A percentile compares a stretch with the other conserved stretches of the same genome.
Evolutionary conservation across 345 rosid genomes (phyloP).

Genomic region (Salix koriyanagi): DNA sequence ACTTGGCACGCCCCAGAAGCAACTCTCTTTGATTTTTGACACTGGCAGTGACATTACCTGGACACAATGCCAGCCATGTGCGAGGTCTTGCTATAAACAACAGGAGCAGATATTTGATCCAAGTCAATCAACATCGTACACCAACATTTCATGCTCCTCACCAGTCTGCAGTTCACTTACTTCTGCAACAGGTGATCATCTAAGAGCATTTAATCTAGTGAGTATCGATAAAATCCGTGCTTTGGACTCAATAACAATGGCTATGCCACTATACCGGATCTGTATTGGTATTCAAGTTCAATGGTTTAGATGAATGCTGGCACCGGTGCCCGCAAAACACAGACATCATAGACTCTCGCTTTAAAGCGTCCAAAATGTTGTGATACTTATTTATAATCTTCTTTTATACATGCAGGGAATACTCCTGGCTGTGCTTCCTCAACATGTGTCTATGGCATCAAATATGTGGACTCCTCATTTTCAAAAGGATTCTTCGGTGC

Average conservation of each 20-base stretch:
- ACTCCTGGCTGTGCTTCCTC: conserved; percentile 43
- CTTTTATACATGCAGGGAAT: conserved; percentile 33
- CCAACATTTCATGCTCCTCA: conserved; percentile 55
- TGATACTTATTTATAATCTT: too few species aligned
- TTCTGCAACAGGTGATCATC: conserved; percentile 45
- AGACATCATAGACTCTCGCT: too few species aligned
- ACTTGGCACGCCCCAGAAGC: conserved; percentile 22
- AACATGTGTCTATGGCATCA: conserved; percentile 63
- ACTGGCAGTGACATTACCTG: conserved; percentile 30
- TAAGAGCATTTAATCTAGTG: too few species aligned
- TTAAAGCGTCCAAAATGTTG: too few species aligned
- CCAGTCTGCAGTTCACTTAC: conserved; percentile 38
- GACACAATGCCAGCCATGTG: conserved; percentile 33
- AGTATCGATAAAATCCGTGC: too few species aligned
- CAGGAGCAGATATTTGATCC: conserved; percentile 21
- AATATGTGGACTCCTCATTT: conserved; percentile 72
- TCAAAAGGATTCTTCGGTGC: conserved; percentile 58
- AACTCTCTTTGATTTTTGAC: conserved; percentile 23
- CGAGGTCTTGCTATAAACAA: conserved; percentile 18
- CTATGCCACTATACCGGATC: too few species aligned
- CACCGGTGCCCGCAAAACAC: too few species aligned
- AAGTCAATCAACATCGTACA: conserved; percentile 42
- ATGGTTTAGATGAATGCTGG: too few species aligned
- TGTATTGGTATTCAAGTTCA: too few species aligned
- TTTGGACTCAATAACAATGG: too few species aligned